phyloP scores from a whole-genome alignment of 2,329 filamentous ascomycete species.

The Alternaria tenuissima region DNA sequence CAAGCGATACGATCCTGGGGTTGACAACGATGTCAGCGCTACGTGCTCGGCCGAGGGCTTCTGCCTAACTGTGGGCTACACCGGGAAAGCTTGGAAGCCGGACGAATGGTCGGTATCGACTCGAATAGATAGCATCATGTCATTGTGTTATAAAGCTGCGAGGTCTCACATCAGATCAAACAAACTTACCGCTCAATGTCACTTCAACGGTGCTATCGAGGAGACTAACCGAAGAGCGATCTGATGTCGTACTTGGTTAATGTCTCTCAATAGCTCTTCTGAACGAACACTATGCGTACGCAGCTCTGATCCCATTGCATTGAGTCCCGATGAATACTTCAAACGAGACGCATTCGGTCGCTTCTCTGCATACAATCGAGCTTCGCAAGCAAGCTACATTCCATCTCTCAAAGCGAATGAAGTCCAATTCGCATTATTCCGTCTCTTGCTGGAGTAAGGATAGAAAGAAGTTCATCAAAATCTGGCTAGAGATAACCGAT shows the following conservation, averaged over 20 bases:
- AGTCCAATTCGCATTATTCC: neutral
- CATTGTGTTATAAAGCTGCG: neutral
- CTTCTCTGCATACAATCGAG: neutral
- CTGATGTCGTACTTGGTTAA: neutral
- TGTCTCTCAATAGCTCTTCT: neutral
- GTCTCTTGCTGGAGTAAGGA: neutral
- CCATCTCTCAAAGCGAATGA: neutral
- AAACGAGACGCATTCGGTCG: neutral
- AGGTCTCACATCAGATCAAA: neutral
- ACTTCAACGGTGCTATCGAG: neutral
- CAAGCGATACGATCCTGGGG: neutral
- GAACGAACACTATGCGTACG: neutral
- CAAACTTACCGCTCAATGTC: neutral
- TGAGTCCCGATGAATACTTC: neutral
- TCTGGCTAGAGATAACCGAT: neutral
- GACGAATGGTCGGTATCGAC: neutral
- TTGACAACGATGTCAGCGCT: neutral
- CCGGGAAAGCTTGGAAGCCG: neutral
- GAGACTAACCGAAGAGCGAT: neutral
- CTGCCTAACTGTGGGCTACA: conserved; percentile 2
- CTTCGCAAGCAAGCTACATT: neutral
- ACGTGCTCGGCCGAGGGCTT: neutral
- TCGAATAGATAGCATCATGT: neutral
- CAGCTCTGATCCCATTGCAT: neutral
- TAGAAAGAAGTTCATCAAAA: neutral